Evolutionary conservation across 352 stramenopile species (phyloP), one percentile per base, ranked within the genome.

Genomic region (Pythium folliculosum): DNA sequence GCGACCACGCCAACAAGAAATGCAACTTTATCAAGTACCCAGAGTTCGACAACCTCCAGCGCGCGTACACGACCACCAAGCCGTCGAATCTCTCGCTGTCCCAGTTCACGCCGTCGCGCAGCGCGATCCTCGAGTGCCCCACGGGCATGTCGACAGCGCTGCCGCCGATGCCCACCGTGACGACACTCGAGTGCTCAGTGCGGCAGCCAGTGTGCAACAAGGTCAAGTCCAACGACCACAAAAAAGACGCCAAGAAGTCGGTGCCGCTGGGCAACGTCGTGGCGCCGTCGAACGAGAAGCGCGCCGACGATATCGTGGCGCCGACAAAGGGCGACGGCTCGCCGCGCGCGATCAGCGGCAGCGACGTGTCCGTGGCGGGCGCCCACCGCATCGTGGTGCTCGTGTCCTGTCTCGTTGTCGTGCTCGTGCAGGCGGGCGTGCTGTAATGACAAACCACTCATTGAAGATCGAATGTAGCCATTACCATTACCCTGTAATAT

Each of bases 1-100:
- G 78, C 63, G 78, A 84, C 69, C 67, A 81, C 57, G 68, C 73
- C 44, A 73, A 55, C 12, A 57, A 67, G 10, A 50, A 66, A 53
- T 84, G 77, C 60, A 60, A 65, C 55, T 84, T 77, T 55, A 76
- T 50, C 53, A 74, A 72, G 55, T 85, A 85, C 68, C 78, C 78
- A 0, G 78, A 86, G 63, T 82, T 75, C 54, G 67, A 76, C 9
- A 73, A 76, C 68, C 65, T 87, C 23, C 81, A 80, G 70, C 60
- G 61, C 12, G 78, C 78, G 40, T 87, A 84, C 77, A 84, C 75
- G 23, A 67, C 66, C 3, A 87, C 78, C 25, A 71, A 63, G 47
- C 44, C 49, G 16, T 72, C 78, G 38, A 83, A 60, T 8, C 55
- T 84, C 43, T 78, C 37, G 25, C 70, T 76, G 43, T 32, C 66